phyloP scores from a whole-genome alignment of 2,329 filamentous ascomycete genomes.

The Thielaviopsis ethacetica region DNA sequence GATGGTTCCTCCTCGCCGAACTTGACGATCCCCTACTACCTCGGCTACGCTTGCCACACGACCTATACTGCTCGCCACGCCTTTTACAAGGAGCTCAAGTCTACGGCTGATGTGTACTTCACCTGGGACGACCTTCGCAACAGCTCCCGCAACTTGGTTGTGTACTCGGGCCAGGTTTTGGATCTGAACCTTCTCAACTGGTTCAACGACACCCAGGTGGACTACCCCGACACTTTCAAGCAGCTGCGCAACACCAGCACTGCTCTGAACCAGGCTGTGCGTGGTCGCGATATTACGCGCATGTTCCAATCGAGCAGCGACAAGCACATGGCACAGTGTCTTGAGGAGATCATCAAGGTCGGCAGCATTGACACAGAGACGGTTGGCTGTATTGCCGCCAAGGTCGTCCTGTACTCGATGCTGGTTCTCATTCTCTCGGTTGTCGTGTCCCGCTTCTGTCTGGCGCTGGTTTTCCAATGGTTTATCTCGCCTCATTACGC shows the following conservation, averaged over 20 bases:
- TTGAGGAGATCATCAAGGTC: slow-evolving; percentile 89
- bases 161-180: slow-evolving; percentile 87
- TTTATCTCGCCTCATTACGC: slow-evolving; percentile 79
- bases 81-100: slow-evolving; percentile 55
- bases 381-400: slow-evolving; percentile 91
- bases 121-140: slow-evolving; percentile 93
- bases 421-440: slow-evolving; percentile 83
- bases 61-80: slow-evolving; percentile 46
- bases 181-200: slow-evolving; percentile 78
- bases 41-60: slow-evolving; percentile 83
- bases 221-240: slow-evolving; percentile 60
- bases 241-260: slow-evolving; percentile 55
- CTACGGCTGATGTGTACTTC: slow-evolving; percentile 79
- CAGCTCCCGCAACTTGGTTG: slow-evolving; percentile 70
- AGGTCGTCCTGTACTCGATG: slow-evolving; percentile 90
- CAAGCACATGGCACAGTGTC: slow-evolving; percentile 70
- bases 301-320: slow-evolving; percentile 65
- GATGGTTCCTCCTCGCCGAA: slow-evolving; percentile 76
- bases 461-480: slow-evolving; percentile 91
- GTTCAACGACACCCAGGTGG: slow-evolving; percentile 74
- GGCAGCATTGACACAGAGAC: slow-evolving; percentile 91
- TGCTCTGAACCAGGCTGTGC: slow-evolving; percentile 43
- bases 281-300: slow-evolving; percentile 77
- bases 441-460: slow-evolving; percentile 68
- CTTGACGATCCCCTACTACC: slow-evolving; percentile 54